Evolutionary conservation across 2,329 filamentous ascomycete species (phyloP).

Genomic region (Hypocrella siamensis): DNA sequence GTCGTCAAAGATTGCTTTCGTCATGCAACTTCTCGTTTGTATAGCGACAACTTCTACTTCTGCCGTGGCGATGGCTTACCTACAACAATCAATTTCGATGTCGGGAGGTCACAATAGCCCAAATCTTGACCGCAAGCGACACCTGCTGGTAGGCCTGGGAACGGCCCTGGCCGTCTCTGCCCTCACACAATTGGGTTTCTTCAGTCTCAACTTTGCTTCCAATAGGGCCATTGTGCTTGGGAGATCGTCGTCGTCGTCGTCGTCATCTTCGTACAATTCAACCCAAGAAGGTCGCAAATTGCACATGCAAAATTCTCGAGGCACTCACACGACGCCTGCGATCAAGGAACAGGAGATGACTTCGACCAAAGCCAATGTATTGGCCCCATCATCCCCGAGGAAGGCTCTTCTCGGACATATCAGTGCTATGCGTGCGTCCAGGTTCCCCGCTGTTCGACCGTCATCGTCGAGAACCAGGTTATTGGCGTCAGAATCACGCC

Average conservation of each 20-base stretch:
- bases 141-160: conserved; percentile 27
- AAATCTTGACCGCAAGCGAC: conserved; percentile 7
- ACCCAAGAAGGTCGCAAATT: conserved; percentile 9
- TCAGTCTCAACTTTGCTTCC: conserved; percentile 26
- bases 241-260: conserved; percentile 5
- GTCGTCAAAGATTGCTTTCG: conserved; percentile 11
- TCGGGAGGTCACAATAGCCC: conserved; percentile 1
- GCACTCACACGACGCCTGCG: conserved; percentile 26
- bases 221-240: conserved; percentile 13
- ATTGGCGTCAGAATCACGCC: conserved; percentile 26
- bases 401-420: conserved; percentile 11
- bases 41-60: conserved; percentile 29
- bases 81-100: conserved; percentile 13
- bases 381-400: conserved; percentile 24
- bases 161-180: conserved; percentile 29
- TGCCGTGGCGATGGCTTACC: conserved; percentile 24
- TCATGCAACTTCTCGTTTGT: conserved; percentile 21
- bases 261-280: conserved; percentile 15
- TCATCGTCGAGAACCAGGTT: conserved; percentile 41
- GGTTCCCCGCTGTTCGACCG: conserved; percentile 33
- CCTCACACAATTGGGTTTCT: conserved; percentile 30
- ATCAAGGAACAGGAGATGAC: conserved; percentile 15
- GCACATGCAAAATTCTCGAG: conserved; percentile 36
- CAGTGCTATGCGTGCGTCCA: conserved; percentile 18
- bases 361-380: conserved; percentile 22